Percentiles rank a stretch among this genome's conserved stretches.
These are phyloP conservation scores for Plenodomus tracheiphilus DNA, from an alignment of 2,329 filamentous ascomycete species.

Conservation along the genomic window DNA sequence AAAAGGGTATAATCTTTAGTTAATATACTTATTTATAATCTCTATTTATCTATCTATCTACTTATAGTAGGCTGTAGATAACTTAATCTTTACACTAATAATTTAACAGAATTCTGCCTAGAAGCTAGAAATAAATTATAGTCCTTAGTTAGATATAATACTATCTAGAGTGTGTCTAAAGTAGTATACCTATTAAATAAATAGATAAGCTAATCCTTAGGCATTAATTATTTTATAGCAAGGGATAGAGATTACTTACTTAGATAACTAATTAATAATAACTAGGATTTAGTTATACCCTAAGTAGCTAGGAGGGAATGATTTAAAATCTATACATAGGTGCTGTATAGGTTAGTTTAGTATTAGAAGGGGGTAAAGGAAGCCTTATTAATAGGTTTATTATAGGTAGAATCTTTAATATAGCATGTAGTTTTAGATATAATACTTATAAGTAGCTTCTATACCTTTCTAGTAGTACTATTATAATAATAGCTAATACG, in stretches of 20 bases:
- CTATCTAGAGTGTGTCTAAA: background rate
- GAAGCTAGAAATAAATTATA: slow-evolving; percentile 2
- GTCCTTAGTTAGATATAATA: slow-evolving; percentile 2
- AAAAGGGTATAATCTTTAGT: background rate
- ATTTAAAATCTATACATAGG: slow-evolving; percentile 1
- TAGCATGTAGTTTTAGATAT: background rate
- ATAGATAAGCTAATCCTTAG: background rate
- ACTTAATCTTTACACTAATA: background rate
- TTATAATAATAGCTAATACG: background rate
- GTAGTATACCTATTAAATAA: slow-evolving; percentile 1
- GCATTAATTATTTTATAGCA: slow-evolving; percentile 1
- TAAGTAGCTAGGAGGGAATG: background rate
- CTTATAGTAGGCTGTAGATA: background rate
- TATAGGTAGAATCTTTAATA: background rate
- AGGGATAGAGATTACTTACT: slow-evolving; percentile 1
- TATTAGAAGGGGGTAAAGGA: background rate
- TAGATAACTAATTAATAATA: slow-evolving; percentile 1
- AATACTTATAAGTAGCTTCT: background rate
- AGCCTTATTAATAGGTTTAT: background rate
- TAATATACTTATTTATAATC: slow-evolving; percentile 5
- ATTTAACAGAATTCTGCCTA: background rate
- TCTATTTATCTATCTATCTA: slow-evolving; percentile 3
- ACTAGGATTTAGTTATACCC: slow-evolving; percentile 1
- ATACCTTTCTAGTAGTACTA: slow-evolving; percentile 3
- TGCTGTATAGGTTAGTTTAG: background rate